Base-by-base conservation (phyloP, 1,139 yeast species). In the Blastobotrys aristatus region DNA sequence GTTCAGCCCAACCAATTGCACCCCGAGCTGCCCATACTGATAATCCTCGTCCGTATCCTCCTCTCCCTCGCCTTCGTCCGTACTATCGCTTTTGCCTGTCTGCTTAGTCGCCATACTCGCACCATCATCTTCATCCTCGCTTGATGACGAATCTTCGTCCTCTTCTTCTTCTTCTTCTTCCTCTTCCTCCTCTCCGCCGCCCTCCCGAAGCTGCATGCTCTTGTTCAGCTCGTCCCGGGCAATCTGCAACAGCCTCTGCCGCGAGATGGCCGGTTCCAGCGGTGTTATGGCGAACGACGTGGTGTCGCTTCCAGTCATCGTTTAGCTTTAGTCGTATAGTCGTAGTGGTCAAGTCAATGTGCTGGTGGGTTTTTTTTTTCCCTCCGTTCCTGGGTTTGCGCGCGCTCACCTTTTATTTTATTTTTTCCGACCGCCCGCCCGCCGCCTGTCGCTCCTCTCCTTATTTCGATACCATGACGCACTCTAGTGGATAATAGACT, bases 1-100 rank as follows among this genome's bases (percentile, higher is more conserved):
- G 20, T 65, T 64, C 36, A 67, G 54, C n/a, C 64, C 67, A n/a
- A 62, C 62, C 41, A 71, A 56, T 32, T 58, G 56, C 34, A 61
- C 50, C n/a, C 34, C 61, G 26, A 47, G 46, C 16, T 44, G 47
- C 22, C 40, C 46, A 5, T 48, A 52, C 6, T 35, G 53, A 21
- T 34, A 39, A 11, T 39, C 44, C 5, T 24, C 33, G n/a, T 47
- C 50, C 20, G 35, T 45, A 22, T 48, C 51, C 14, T 21, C 30
- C 11, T 40, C 44, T n/a, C 18, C 44, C 13, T 40, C 21, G 11
- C 18, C 44, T 13, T 32, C 39, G 20, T 33, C 32, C 10, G 17
- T 17, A 13, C 7, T 13, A 22, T 21, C 29, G 16, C 42, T 17
- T 13, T 18, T 29, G 13, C 10, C 22, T 2, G 34, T 20, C 16